Conservation (phyloP, 371 early-diverging fungal species). For the Blakeslea trispora region DNA sequence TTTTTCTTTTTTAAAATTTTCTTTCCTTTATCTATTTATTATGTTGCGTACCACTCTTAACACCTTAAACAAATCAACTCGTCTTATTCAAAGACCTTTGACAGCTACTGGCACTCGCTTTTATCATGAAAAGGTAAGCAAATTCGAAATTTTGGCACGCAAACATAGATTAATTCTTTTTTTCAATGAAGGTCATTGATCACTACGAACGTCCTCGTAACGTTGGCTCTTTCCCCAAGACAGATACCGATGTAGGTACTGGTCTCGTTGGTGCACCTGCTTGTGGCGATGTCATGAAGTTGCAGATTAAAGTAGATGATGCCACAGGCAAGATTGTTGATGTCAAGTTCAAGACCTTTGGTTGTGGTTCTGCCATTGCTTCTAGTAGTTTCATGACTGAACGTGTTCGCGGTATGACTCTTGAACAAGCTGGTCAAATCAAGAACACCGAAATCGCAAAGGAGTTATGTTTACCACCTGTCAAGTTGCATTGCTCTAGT, state of each 20-base stretch:
- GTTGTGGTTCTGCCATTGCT: constrained; percentile 99
- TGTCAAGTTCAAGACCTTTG: constrained; percentile 99
- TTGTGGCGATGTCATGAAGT: constrained; percentile 99
- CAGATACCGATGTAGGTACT: constrained; percentile 90
- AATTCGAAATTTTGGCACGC: not conserved
- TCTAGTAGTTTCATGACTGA: constrained; percentile 94
- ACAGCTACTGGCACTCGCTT: constrained; percentile 47
- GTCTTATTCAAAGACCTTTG: constrained; percentile 33
- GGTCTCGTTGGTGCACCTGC: constrained; percentile 99
- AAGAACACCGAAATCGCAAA: constrained; percentile 98
- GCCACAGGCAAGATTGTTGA: constrained; percentile 90
- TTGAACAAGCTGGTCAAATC: constrained; percentile 90
- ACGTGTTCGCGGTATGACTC: constrained; percentile 90
- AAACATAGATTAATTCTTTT: not conserved
- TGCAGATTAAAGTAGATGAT: constrained; percentile 97
- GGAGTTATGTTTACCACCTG: constrained; percentile 95
- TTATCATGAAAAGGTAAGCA: constrained; percentile 71
- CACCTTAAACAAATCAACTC: constrained; percentile 23
- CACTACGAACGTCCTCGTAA: constrained; percentile 97
- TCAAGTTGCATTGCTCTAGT: constrained; percentile 98
- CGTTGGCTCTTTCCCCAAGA: constrained; percentile 93
- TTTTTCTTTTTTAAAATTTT: constrained; percentile 4
- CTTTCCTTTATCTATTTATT: constrained; percentile 6
- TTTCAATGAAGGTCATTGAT: constrained; percentile 84
- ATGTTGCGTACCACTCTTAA: constrained; percentile 36